Conservation (phyloP, 345 rosid species). For the Lepidium sativum region DNA sequence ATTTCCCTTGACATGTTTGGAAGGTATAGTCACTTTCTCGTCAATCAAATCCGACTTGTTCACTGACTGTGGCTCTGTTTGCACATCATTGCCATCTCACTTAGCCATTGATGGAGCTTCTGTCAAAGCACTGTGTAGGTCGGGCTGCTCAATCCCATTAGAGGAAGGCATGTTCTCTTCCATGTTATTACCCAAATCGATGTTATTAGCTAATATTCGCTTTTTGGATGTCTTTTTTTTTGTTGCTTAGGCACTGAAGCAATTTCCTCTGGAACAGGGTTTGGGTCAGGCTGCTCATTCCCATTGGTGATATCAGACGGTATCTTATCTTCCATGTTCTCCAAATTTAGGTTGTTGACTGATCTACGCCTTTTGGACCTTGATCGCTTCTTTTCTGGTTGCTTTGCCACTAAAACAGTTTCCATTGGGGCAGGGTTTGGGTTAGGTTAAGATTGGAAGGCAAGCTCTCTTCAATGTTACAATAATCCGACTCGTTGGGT, state of each 20-base stretch:
- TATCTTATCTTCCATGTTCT: slow-evolving; percentile 1
- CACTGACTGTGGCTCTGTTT: neutral
- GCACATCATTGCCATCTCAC: neutral
- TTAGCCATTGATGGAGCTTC: neutral
- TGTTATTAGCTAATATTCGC: neutral
- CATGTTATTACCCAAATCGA: neutral
- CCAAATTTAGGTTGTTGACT: neutral
- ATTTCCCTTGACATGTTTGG: neutral
- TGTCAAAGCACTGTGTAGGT: neutral
- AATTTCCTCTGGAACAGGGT: slow-evolving; percentile 1
- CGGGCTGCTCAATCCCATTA: neutral
- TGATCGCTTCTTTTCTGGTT: slow-evolving; percentile 13
- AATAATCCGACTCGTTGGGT: neutral
- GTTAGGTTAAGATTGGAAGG: neutral
- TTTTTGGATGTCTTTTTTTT: slow-evolving; percentile 4
- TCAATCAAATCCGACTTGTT: neutral
- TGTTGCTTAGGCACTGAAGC: neutral
- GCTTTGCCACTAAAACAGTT: neutral
- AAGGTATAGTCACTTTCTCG: neutral
- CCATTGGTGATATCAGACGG: neutral
- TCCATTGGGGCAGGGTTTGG: neutral
- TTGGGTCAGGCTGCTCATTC: slow-evolving; percentile 7
- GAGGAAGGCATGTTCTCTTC: slow-evolving; percentile 1
- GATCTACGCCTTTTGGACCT: neutral
- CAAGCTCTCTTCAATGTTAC: neutral